These are phyloP conservation scores for Scutellaria galericulata DNA, from an alignment of 257 asterid genomes.

Conservation along the genomic window DNA sequence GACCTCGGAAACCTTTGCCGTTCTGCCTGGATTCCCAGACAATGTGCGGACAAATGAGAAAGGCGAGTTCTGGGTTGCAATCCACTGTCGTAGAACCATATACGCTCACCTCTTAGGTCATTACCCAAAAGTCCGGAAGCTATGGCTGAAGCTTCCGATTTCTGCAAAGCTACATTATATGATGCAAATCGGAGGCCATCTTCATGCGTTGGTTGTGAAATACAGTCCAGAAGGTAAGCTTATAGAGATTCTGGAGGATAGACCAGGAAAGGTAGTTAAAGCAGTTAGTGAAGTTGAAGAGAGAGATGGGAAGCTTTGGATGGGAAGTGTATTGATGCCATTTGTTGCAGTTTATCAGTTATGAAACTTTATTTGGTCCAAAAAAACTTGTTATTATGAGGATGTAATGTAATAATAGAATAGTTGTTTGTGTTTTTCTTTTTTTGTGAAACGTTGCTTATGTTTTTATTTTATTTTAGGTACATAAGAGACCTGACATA, in stretches of 20 bases:
- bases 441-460: too few relatives aligned
- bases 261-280: constrained; percentile 78
- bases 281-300: constrained; percentile 93
- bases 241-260: constrained; percentile 69
- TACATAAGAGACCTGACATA: too few relatives aligned
- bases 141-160: constrained; percentile 78
- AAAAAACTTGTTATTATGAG: too few relatives aligned
- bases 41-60: constrained; percentile 74
- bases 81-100: constrained; percentile 70
- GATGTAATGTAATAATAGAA: too few relatives aligned
- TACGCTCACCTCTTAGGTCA: constrained; percentile 58
- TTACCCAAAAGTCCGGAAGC: constrained; percentile 54
- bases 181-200: constrained; percentile 77
- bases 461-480: too few relatives aligned
- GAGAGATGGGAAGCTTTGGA: constrained; percentile 91
- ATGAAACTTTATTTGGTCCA: too few relatives aligned
- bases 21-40: constrained; percentile 86
- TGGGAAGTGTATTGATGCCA: constrained; percentile 90
- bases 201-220: constrained; percentile 65
- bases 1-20: constrained; percentile 64
- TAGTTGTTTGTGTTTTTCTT: too few relatives aligned
- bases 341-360: constrained; percentile 75
- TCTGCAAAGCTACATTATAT: constrained; percentile 65
- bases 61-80: constrained; percentile 92
- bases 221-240: constrained; percentile 85